phyloP scores from a whole-genome alignment of 2,329 filamentous ascomycete species.

The Aureobasidium sp. region DNA sequence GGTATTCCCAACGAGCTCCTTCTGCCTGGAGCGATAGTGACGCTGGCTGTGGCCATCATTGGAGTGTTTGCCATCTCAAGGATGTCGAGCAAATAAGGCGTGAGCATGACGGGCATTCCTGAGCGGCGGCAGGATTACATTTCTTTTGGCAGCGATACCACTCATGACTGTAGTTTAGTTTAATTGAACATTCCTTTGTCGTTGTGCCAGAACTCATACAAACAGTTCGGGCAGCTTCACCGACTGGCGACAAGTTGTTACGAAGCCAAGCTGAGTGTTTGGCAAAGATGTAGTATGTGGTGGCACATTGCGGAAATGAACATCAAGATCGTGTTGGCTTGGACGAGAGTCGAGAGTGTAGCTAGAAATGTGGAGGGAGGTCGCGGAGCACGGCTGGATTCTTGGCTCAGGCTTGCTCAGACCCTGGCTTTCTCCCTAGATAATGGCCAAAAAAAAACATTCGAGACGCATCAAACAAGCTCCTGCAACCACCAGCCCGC shows the following conservation, averaged over 20 bases:
- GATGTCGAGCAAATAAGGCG: conserved; percentile 10
- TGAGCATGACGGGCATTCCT: neutral
- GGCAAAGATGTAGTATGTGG: neutral
- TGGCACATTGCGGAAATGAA: neutral
- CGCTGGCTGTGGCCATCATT: conserved; percentile 87
- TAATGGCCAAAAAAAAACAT: conserved; percentile 4
- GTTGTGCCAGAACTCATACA: neutral
- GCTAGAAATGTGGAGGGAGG: neutral
- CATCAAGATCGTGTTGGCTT: neutral
- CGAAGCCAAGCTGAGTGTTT: neutral
- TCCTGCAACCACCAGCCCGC: too few relatives aligned
- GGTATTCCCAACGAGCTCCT: conserved; percentile 92
- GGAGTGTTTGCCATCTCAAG: conserved; percentile 75
- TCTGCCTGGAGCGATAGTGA: conserved; percentile 86
- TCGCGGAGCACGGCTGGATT: neutral
- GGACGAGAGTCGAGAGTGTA: neutral
- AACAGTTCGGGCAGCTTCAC: neutral
- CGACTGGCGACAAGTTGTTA: neutral
- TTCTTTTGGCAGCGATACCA: conserved; percentile 14
- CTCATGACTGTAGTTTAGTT: conserved; percentile 11
- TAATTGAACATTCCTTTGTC: conserved; percentile 14
- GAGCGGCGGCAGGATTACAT: neutral
- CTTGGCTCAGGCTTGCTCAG: neutral
- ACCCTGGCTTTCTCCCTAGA: neutral
- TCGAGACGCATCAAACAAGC: neutral